These are phyloP conservation scores for Ligustrum vulgare DNA, from an alignment of 257 asterid genomes.

Conservation along the genomic window DNA sequence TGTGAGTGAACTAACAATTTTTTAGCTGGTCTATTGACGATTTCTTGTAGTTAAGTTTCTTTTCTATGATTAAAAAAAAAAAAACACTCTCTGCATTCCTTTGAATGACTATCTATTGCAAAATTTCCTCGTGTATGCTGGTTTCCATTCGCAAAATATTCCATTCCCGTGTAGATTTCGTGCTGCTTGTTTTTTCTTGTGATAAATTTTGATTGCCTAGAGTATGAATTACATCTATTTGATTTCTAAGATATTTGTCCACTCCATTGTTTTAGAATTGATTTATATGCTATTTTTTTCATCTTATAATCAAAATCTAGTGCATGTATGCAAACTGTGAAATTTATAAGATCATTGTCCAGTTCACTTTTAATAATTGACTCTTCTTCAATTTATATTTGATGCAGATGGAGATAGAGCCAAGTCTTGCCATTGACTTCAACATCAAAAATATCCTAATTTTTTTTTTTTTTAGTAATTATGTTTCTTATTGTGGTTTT, in stretches of 20 bases:
- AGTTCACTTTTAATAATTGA: conserved; percentile 15
- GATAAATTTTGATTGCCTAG: conserved; percentile 5
- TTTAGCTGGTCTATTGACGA: background rate
- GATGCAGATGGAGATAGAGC: conserved; percentile 85
- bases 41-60: conserved; percentile 7
- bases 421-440: conserved; percentile 86
- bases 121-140: conserved; percentile 3
- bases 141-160: conserved; percentile 8
- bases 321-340: background rate
- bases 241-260: background rate
- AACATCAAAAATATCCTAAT: conserved; percentile 78
- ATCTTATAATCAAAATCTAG: background rate
- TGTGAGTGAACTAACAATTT: conserved; percentile 1
- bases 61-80: background rate
- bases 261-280: background rate
- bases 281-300: background rate
- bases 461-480: conserved; percentile 6
- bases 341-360: conserved; percentile 8
- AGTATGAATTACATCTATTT: conserved; percentile 14
- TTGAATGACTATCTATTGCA: conserved; percentile 8
- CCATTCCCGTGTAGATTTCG: conserved; percentile 17
- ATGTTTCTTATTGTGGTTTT: conserved; percentile 1
- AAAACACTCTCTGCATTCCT: background rate
- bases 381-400: conserved; percentile 24
- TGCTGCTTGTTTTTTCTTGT: conserved; percentile 15